These are phyloP conservation scores for Earliella scabrosa DNA, from an alignment of 1,284 basidiomycete species.

Conservation along the genomic window DNA sequence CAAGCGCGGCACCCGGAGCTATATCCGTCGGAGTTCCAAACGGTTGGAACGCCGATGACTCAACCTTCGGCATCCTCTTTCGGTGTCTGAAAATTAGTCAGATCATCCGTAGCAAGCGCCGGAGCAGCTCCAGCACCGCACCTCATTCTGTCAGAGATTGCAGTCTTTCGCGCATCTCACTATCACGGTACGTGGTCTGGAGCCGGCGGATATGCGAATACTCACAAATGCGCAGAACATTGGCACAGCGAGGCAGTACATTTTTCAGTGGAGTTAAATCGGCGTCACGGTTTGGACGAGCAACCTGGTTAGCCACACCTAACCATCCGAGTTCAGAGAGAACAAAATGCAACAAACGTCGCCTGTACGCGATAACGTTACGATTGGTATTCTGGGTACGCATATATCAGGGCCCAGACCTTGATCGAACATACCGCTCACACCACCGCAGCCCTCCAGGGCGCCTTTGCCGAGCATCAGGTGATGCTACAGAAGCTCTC, in stretches of 20 bases:
- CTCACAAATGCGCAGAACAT: too few species aligned
- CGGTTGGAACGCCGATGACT: not conserved
- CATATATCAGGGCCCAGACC: not conserved
- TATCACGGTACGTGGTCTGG: too few species aligned
- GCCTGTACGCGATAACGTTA: slow-evolving; percentile 23
- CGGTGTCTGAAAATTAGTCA: too few species aligned
- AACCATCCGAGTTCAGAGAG: not conserved
- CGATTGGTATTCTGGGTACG: slow-evolving; percentile 42
- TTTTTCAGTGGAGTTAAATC: too few species aligned
- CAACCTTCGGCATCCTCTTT: not conserved
- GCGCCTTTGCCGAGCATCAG: slow-evolving; percentile 92
- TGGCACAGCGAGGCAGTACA: too few species aligned
- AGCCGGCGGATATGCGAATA: too few species aligned
- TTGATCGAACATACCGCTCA: slow-evolving; percentile 8
- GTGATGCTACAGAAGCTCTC: slow-evolving; percentile 65
- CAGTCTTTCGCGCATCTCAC: too few species aligned
- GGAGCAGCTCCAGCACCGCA: too few species aligned
- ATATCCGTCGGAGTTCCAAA: slow-evolving; percentile 11
- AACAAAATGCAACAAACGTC: slow-evolving; percentile 18
- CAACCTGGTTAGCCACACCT: slow-evolving; percentile 11
- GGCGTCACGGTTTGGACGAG: too few species aligned
- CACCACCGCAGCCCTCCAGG: slow-evolving; percentile 77
- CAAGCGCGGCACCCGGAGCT: slow-evolving; percentile 1
- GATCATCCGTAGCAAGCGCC: too few species aligned
- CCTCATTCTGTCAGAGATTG: too few species aligned